Evolutionary conservation across 2,329 filamentous ascomycete species (phyloP), one percentile per base, ranked within the genome.

Genomic region (Hymenotorrendiella dingleyae): DNA sequence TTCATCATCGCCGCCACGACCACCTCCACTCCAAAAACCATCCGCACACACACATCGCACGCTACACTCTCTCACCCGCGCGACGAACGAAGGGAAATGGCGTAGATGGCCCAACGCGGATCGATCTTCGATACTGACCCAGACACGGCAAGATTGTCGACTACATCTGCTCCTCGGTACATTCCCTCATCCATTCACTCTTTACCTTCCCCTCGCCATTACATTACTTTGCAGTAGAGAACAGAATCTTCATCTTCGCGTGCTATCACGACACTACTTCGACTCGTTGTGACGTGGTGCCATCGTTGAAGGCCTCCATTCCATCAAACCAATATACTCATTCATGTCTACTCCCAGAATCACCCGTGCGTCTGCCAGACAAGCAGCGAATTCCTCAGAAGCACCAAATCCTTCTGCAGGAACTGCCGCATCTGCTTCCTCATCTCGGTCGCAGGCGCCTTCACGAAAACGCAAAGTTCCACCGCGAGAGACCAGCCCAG

Each of bases 261-360:
- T 37, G 36, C 30, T 43, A 43, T 45, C 43, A 45, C 44, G 42
- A 49, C 38, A 36, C n/a, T n/a, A 33, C 19, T 22, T 43, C 45
- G 36, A 41, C 42, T 37, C 32, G 34, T 53, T 45, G 45, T 52
- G 42, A 21, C 39, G 48, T 45, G 51, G 46, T 48, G 41, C 42
- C 40, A 38, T 36, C 32, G 21, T 44, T 30, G 40, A 43, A 44
- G 29, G 29, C 36, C 36, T 36, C 41, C 39, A 45, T 47, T 33
- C 22, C 30, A n/a, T 36, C 39, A 46, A 46, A 43, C 21, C 50
- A 55, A n/a, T 45, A 51, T 72, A 83, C 86, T 91, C 82, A n/a
- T n/a, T n/a, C n/a, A 96, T 95, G 89, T 87, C 86, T n/a, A n/a
- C n/a, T 80, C 73, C 82, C 78, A 96, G 90, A 86, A 82, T 93